Evolutionary conservation across 345 rosid genomes (phyloP).

Genomic region (Alliaria petiolata): DNA sequence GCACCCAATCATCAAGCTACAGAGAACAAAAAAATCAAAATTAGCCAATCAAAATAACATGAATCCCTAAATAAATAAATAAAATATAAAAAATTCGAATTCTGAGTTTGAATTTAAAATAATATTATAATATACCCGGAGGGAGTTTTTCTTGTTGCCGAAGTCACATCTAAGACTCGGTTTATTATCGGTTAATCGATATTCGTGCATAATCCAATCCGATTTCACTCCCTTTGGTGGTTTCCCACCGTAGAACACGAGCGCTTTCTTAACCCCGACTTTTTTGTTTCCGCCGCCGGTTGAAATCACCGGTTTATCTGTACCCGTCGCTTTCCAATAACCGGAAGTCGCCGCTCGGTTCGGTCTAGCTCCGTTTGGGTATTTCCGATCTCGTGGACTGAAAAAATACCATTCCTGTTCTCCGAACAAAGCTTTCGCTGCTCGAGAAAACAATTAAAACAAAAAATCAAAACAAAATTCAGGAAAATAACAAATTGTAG

Average conservation of each 20-base stretch:
- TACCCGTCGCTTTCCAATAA: conserved; percentile 99
- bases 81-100: not conserved
- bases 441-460: not conserved
- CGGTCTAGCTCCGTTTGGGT: conserved; percentile 96
- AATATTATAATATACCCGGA: conserved; percentile 49
- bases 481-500: not conserved
- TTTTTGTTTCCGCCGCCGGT: conserved; percentile 52
- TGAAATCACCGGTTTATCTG: conserved; percentile 83
- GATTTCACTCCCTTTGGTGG: conserved; percentile 98
- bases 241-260: conserved; percentile 91
- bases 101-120: no score
- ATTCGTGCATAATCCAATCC: conserved; percentile 99
- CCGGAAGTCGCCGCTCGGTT: conserved; percentile 97
- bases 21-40: not conserved
- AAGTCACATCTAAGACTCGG: conserved; percentile 61
- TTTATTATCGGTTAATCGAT: conserved; percentile 64
- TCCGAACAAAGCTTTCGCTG: conserved; percentile 88
- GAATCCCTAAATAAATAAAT: not conserved
- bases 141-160: conserved; percentile 73
- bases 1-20: conserved; percentile 96
- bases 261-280: conserved; percentile 88
- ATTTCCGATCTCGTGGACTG: conserved; percentile 92
- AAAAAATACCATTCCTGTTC: conserved; percentile 98
- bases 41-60: not conserved
- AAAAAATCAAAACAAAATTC: not conserved